Evolutionary conservation across 768 basidiomycete genomes (phyloP).

Genomic region (Rickenella mellea): DNA sequence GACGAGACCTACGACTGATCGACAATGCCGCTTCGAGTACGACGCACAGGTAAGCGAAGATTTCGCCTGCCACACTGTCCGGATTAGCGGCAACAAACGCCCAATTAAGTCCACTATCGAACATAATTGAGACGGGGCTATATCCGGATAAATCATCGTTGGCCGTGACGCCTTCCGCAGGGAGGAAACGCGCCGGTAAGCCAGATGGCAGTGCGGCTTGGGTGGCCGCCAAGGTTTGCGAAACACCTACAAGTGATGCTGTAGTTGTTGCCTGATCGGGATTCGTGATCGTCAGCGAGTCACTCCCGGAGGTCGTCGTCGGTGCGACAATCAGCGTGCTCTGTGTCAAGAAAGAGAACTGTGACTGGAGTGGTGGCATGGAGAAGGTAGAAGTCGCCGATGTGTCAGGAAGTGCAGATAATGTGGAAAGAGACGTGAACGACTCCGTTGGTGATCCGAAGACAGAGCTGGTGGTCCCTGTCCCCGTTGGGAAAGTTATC

Average conservation of each 20-base stretch:
- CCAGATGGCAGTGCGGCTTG: slow-evolving; percentile 39
- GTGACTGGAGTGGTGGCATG: slow-evolving; percentile 18
- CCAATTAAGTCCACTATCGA: slow-evolving; percentile 57
- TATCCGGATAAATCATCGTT: slow-evolving; percentile 25
- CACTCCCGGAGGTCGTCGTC: slow-evolving; percentile 10
- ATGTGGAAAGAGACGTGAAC: background rate
- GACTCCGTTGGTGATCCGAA: no score
- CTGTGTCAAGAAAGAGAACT: slow-evolving; percentile 25
- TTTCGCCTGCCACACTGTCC: slow-evolving; percentile 60
- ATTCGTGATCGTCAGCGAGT: slow-evolving; percentile 19
- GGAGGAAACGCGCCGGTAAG: slow-evolving; percentile 54
- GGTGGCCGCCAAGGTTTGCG: slow-evolving; percentile 14
- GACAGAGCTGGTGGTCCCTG: background rate
- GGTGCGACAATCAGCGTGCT: slow-evolving; percentile 22
- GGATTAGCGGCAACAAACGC: slow-evolving; percentile 46
- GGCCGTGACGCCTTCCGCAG: slow-evolving; percentile 17
- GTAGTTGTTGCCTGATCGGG: slow-evolving; percentile 30
- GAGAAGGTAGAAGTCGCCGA: slow-evolving; percentile 19
- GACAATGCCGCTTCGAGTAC: slow-evolving; percentile 37
- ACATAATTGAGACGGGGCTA: slow-evolving; percentile 55
- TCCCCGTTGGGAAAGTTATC: background rate
- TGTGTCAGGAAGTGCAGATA: slow-evolving; percentile 14
- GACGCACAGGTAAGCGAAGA: slow-evolving; percentile 63
- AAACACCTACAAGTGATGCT: slow-evolving; percentile 12
- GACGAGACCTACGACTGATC: slow-evolving; percentile 26